Conservation (phyloP, 164 flowering plant genomes). For the Echeveria elegans region DNA sequence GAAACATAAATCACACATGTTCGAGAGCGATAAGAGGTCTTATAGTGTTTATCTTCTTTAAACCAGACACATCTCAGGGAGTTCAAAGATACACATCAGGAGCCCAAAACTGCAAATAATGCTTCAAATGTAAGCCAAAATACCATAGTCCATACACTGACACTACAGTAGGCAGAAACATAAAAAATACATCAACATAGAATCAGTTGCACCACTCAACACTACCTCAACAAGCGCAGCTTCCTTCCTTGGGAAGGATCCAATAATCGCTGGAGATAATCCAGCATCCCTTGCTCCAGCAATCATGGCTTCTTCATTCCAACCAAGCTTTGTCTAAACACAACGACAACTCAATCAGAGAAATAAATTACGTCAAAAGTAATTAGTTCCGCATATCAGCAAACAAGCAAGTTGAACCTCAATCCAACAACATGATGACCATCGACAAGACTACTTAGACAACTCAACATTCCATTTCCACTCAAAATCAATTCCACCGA, state of each 20-base stretch:
- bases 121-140: too few species aligned
- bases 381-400: neutral
- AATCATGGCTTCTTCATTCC: slow-evolving; percentile 85
- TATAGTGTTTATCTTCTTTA: neutral
- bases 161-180: too few species aligned
- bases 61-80: neutral
- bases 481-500: neutral
- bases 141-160: too few species aligned
- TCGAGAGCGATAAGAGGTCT: too few species aligned
- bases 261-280: slow-evolving; percentile 81
- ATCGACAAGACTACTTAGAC: neutral
- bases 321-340: slow-evolving; percentile 62
- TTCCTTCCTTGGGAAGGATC: slow-evolving; percentile 79
- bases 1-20: too few species aligned
- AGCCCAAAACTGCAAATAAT: too few species aligned
- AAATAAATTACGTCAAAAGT: neutral
- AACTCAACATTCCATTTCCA: neutral
- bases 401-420: neutral
- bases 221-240: slow-evolving; percentile 91
- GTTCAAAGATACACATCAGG: too few species aligned
- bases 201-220: neutral
- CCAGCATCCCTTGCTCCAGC: slow-evolving; percentile 85
- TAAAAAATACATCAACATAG: neutral
- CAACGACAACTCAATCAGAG: neutral
- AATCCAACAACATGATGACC: neutral